These are phyloP conservation scores for Verticillium zaregamsianum DNA, from an alignment of 2,329 filamentous ascomycete genomes.

Conservation along the genomic window DNA sequence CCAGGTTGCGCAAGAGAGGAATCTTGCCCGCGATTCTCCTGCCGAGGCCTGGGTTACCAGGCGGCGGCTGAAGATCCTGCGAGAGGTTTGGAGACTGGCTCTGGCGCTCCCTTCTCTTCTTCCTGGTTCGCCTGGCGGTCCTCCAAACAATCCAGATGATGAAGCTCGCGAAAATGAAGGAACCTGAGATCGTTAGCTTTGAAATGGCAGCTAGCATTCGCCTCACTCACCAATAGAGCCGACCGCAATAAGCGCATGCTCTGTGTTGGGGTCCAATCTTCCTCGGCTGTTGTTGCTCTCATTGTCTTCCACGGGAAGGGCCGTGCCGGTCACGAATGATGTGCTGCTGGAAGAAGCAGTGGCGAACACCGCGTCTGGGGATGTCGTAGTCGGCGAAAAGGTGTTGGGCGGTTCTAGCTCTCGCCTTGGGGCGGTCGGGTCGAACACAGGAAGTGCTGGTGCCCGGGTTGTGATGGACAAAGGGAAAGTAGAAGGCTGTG, in stretches of 20 bases:
- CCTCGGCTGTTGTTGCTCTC: conserved; percentile 1
- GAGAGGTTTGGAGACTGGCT: conserved; percentile 7
- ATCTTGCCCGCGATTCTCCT: conserved; percentile 24
- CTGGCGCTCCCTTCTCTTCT: conserved; percentile 23
- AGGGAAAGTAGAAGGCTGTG: not conserved
- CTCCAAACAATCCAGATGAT: conserved; percentile 41
- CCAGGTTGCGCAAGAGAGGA: conserved; percentile 30
- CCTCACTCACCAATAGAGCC: conserved; percentile 27
- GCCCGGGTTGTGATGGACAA: not conserved
- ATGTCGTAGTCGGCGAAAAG: not conserved
- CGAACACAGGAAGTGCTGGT: not conserved
- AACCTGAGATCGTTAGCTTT: conserved; percentile 24
- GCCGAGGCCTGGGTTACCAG: not conserved
- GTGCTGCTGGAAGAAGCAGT: not conserved
- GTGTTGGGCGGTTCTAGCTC: not conserved
- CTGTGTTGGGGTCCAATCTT: conserved; percentile 20
- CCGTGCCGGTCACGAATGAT: not conserved
- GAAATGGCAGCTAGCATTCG: not conserved
- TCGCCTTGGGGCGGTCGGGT: not conserved
- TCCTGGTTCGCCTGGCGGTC: conserved; percentile 31
- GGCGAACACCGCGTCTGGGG: not conserved
- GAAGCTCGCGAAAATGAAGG: conserved; percentile 40
- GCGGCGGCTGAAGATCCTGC: conserved; percentile 8
- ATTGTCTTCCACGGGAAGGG: conserved; percentile 6
- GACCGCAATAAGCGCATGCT: conserved; percentile 27